phyloP scores from a whole-genome alignment of 495 filamentous ascomycete genomes.

The Penicillium turbatum region DNA sequence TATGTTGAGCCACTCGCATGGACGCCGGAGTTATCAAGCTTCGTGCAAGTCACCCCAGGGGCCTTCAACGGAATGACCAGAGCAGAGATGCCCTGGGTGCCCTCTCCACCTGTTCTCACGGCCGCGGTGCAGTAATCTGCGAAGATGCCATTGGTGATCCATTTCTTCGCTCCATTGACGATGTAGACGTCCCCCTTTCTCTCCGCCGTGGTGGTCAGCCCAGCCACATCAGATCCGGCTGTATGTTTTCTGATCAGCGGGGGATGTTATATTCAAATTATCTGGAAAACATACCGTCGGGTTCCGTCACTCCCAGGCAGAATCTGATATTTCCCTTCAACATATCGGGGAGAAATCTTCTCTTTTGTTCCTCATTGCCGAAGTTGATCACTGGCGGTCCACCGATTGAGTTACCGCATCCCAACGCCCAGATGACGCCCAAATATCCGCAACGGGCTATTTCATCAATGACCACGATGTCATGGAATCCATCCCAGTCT shows the following conservation, averaged over 20 bases:
- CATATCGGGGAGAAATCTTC: slow-evolving; percentile 40
- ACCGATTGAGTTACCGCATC: slow-evolving; percentile 44
- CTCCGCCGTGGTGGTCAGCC: slow-evolving; percentile 44
- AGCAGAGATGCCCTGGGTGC: slow-evolving; percentile 37
- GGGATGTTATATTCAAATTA: too few relatives aligned
- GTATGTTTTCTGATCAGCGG: too few relatives aligned
- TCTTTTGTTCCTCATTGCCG: slow-evolving; percentile 43
- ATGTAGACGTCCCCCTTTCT: slow-evolving; percentile 40
- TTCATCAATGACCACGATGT: slow-evolving; percentile 41
- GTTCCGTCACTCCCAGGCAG: slow-evolving; percentile 49
- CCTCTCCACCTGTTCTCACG: slow-evolving; percentile 45
- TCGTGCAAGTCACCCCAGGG: slow-evolving; percentile 52
- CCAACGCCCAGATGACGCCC: slow-evolving; percentile 39
- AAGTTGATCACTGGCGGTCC: slow-evolving; percentile 45
- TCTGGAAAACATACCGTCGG: slow-evolving; percentile 24
- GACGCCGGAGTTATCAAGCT: slow-evolving; percentile 67
- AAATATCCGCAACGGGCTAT: slow-evolving; percentile 34
- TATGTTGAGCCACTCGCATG: slow-evolving; percentile 24
- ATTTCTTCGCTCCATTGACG: slow-evolving; percentile 51
- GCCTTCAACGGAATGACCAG: slow-evolving; percentile 43
- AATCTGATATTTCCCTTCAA: slow-evolving; percentile 37
- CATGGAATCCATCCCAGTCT: slow-evolving; percentile 42
- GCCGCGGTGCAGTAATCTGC: slow-evolving; percentile 46
- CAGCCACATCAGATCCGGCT: slow-evolving; percentile 43
- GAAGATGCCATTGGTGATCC: slow-evolving; percentile 48